Evolutionary conservation across 1,284 basidiomycete genomes (phyloP), one percentile per base, ranked within the genome.

Genomic region (Pseudozyma thailandica): DNA sequence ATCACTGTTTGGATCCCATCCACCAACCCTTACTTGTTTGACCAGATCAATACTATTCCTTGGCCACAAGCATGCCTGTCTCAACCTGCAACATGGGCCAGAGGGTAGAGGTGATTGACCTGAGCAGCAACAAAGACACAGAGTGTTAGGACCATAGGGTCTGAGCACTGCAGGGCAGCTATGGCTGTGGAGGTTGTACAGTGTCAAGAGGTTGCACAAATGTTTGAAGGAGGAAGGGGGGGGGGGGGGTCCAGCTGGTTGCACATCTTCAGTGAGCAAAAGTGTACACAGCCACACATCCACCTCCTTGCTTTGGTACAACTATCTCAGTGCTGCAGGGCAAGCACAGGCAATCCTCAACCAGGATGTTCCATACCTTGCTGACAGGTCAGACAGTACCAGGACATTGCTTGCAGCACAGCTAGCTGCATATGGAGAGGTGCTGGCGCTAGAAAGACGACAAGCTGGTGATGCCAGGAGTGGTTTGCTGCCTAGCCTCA

Each of bases 341-440:
- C 72, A 74, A 37, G 72, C 72, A 8, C 64, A 72, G 28, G 73
- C 72, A 4, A 75, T 77, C 35, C 44, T 77, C 15, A 72, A 68
- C 23, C 63, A 72, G 5, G 73, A 75, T 10, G 42, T 44, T 6
- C 59, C 64, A 4, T 66, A 51, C 47, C 25, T 39, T 16, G 33
- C 33, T 1, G 69, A 69, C 16, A 54, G 59, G 6, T 49, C 47
- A 9, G 73, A 75, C 28, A 73, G 65, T 18, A 62, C 63, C 1
- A 60, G 60, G 26, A 39, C 57, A 5, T 71, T 63, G 18, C 47
- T 77, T 21, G 60, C 69, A 4, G 52, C 60, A 2, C 74, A 75
- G 48, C 70, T 77, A 2, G 72, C 72, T 13, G 72, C 75, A 1
- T 77, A 77, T 38, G 75, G 75, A 30, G 75, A 75, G 50, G 75